These are phyloP conservation scores for Hanseniaspora thailandica DNA, from an alignment of 805 yeast genomes.

Conservation along the genomic window DNA sequence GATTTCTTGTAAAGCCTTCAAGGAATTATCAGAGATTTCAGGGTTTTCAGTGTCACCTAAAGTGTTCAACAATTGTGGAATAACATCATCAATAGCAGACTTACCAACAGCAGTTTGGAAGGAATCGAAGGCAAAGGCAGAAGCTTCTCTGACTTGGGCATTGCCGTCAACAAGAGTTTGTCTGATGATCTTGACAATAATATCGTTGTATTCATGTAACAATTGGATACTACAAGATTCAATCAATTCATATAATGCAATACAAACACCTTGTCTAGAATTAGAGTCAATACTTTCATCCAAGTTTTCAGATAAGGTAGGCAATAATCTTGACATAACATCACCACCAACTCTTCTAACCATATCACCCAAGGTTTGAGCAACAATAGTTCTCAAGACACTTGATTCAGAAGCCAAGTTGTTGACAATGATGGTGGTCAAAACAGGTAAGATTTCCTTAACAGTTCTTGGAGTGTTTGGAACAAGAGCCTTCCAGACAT, in stretches of 20 bases:
- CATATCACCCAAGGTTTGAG: constrained; percentile 85
- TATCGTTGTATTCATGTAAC: constrained; percentile 51
- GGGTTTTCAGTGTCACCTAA: constrained; percentile 36
- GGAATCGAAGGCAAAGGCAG: constrained; percentile 82
- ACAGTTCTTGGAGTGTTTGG: constrained; percentile 92
- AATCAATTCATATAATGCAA: constrained; percentile 78
- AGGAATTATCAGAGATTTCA: constrained; percentile 57
- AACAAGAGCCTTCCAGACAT: constrained; percentile 93
- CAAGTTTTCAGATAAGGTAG: constrained; percentile 63
- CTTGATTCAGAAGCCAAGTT: constrained; percentile 75
- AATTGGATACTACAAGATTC: constrained; percentile 56
- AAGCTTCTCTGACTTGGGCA: constrained; percentile 70
- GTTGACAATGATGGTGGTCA: constrained; percentile 67
- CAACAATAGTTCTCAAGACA: constrained; percentile 74
- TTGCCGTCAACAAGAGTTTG: constrained; percentile 67
- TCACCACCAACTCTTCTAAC: constrained; percentile 87
- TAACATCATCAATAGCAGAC: constrained; percentile 72
- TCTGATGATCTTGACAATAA: constrained; percentile 63
- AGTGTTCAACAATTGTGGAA: constrained; percentile 69
- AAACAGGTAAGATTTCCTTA: constrained; percentile 77
- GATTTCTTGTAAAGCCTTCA: constrained; percentile 79
- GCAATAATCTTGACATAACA: constrained; percentile 72
- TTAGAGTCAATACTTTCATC: constrained; percentile 54
- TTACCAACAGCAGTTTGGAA: constrained; percentile 75
- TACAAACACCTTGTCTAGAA: constrained; percentile 91